Percentiles rank a stretch among this genome's conserved stretches.
These are phyloP conservation scores for Globisporangium yorkense DNA, from an alignment of 352 stramenopile genomes.

Conservation along the genomic window DNA sequence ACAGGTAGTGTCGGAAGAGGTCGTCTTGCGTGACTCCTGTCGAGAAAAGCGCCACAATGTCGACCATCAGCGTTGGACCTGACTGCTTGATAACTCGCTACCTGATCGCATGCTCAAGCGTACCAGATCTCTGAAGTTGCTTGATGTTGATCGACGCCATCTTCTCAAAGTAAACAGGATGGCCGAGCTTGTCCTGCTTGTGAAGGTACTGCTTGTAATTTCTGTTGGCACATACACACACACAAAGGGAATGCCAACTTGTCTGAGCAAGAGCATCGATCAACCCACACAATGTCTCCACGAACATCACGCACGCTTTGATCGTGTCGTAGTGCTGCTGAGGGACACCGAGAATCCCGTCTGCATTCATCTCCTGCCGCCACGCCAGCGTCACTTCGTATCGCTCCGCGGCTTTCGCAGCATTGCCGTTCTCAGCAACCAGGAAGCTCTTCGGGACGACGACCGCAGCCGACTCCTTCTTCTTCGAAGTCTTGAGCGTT, in stretches of 20 bases:
- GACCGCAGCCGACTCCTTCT: constrained; percentile 6
- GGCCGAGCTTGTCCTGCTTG: constrained; percentile 73
- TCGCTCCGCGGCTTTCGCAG: constrained; percentile 45
- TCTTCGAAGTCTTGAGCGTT: constrained; percentile 6
- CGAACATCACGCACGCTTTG: constrained; percentile 37
- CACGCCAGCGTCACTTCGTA: constrained; percentile 67
- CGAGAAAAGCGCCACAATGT: background rate
- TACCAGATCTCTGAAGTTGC: constrained; percentile 57
- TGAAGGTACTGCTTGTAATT: constrained; percentile 76
- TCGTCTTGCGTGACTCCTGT: constrained; percentile 51
- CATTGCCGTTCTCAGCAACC: constrained; percentile 61
- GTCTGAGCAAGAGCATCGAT: background rate
- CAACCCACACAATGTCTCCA: background rate
- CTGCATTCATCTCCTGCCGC: constrained; percentile 68
- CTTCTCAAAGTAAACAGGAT: constrained; percentile 81
- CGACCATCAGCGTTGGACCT: background rate
- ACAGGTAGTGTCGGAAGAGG: constrained; percentile 80
- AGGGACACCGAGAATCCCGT: constrained; percentile 53
- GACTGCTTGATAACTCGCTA: too few species aligned
- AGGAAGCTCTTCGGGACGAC: constrained; percentile 43
- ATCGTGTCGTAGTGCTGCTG: constrained; percentile 63
- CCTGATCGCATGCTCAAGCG: background rate
- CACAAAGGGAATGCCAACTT: background rate
- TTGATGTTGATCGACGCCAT: constrained; percentile 79
- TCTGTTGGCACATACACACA: constrained; percentile 20